Conservation (phyloP, 2,329 filamentous ascomycete species). For the Verticillium isaacii region DNA sequence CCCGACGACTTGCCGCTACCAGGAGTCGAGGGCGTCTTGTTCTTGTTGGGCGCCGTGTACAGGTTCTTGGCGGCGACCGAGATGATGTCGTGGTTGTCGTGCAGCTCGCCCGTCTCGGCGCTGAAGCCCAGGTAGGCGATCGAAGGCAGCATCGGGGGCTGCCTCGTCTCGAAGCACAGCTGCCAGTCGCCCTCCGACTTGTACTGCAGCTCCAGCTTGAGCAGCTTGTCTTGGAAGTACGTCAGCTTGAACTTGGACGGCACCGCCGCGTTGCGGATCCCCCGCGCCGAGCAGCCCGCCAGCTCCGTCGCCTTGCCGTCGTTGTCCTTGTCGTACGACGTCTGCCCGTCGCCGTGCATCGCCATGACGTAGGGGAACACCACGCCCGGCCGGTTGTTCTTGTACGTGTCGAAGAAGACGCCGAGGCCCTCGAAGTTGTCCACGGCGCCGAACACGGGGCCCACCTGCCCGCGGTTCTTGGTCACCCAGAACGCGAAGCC, state of each 20-base stretch:
- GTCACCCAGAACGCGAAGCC: slow-evolving; percentile 98
- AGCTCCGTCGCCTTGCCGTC: slow-evolving; percentile 93
- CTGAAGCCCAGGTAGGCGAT: slow-evolving; percentile 73
- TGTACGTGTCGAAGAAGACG: slow-evolving; percentile 97
- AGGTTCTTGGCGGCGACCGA: slow-evolving; percentile 82
- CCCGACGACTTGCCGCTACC: slow-evolving; percentile 13
- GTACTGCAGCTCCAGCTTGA: slow-evolving; percentile 91
- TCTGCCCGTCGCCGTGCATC: slow-evolving; percentile 91
- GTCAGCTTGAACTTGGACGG: slow-evolving; percentile 85
- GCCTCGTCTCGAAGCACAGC: slow-evolving; percentile 74
- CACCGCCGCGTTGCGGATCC: slow-evolving; percentile 73
- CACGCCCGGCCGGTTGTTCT: slow-evolving; percentile 94
- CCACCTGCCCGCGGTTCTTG: slow-evolving; percentile 76
- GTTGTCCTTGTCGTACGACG: slow-evolving; percentile 83
- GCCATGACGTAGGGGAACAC: slow-evolving; percentile 99
- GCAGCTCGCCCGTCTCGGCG: slow-evolving; percentile 91
- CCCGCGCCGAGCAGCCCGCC: slow-evolving; percentile 90
- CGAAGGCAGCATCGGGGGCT: slow-evolving; percentile 71
- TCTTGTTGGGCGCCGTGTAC: slow-evolving; percentile 59
- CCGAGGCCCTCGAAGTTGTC: slow-evolving; percentile 93
- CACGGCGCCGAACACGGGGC: slow-evolving; percentile 80
- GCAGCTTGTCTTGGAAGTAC: slow-evolving; percentile 93
- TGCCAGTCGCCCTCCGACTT: slow-evolving; percentile 86
- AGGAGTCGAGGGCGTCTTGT: slow-evolving; percentile 29
- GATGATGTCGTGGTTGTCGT: slow-evolving; percentile 97